Evolutionary conservation across 2,329 filamentous ascomycete genomes (phyloP), one percentile per base, ranked within the genome.

Genomic region (Fusarium citri): DNA sequence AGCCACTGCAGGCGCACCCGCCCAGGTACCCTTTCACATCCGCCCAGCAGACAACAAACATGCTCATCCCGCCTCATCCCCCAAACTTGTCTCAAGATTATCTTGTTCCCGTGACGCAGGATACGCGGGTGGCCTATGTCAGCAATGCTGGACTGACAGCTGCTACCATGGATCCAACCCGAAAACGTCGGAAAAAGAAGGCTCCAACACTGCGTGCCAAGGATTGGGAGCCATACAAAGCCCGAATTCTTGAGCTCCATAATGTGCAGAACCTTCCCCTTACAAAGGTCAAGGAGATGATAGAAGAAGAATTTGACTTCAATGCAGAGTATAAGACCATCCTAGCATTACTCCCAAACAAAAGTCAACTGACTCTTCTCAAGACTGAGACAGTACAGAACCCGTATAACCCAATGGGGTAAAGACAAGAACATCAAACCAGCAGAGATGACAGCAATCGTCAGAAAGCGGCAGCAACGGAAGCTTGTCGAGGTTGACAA

Each of bases 401-500:
- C 1, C 1, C 48, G 60, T 0, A 55, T 64, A 8, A 26, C 6
- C 5, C 20, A 47, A 16, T 64, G 60, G 60, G 42, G 28, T 0
- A 48, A 48, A n/a, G 60, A 64, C 18, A 64, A 64, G 6, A 64
- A 64, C 2, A 1, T 64, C 42, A 64, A 64, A 2, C 4, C 25
- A 4, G 2, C 0, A 0, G 60, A 64, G n/a, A 64, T 64, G 60
- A 3, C 9, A 3, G 42, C 58, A 2, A 48, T 64, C 1, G 58
- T 8, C 18, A 7, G 60, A 2, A 64, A 64, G 2, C 26, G 26
- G 1, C 48, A 64, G 3, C 28, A 55, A 1, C 34, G 60, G 0
- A 55, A n/a, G 12, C n/a, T 64, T 0, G 8, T 30, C 0, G 48
- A 64, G 0, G 2, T 15, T 5, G 23, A 25, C 6, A 64, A 64